Base-by-base conservation (phyloP, 345 rosid genomes). In the Eucalyptus regnans region DNA sequence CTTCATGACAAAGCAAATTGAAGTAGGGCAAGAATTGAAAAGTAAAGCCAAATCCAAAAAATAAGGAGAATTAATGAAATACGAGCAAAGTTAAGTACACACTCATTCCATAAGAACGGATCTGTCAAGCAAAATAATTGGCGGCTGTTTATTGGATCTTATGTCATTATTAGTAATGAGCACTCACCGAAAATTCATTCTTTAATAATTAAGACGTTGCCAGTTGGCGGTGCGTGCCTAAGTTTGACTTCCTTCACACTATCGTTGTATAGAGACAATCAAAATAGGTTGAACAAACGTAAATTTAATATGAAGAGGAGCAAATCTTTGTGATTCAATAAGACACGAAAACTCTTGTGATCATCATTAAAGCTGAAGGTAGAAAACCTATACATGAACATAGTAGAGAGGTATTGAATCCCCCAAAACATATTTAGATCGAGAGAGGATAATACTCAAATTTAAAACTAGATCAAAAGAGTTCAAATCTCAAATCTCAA, bases 201-300 rank as follows among this genome's bases (percentile, higher is more conserved):
- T 60, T 7, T 12, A 27, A 27, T 60, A 60, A 60, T 16, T 60
- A 27, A 4, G 1, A 12, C 2, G 0, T 60, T 60, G 16, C 8
- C 1, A 27, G 29, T 27, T 56, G 13, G 12, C 9, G 6, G 14
- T 60, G 66, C 0, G 0, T 0, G 8, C 66, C 31, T 60, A 60
- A 25, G 3, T 60, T 60, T 25, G 66, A 27, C 31, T 60, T 60
- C n/a, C 62, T 56, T 29, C 12, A 60, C 15, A 60, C 68, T 27
- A 60, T 60, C 0, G 16, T 27, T 1, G 0, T 27, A 62, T 12
- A 62, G 31, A 27, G 16, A 27, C 66, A 62, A 62, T 16, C 31
- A 29, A 62, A 62, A 27, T 27, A 62, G 33, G 3, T 62, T 29
- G 33, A 62, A 62, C 1, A 62, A 62, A 29, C 68, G 12, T 27